Evolutionary conservation across 2,329 filamentous ascomycete species (phyloP).

Genomic region (Neopestalotiopsis sp.): DNA sequence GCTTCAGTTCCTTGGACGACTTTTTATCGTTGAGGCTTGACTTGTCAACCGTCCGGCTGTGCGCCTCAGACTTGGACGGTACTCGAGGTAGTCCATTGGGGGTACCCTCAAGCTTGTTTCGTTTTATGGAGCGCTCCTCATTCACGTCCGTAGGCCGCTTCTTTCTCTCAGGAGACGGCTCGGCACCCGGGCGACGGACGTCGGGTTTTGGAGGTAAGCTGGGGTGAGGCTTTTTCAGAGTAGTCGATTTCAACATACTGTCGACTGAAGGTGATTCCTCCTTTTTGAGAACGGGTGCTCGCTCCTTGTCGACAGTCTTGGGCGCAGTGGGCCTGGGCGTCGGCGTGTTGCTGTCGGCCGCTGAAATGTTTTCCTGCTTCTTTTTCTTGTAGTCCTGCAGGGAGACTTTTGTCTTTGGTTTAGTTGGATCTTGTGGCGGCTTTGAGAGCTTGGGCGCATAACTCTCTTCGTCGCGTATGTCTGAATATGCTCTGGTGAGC

Average conservation of each 20-base stretch:
- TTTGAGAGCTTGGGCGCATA: conserved; percentile 33
- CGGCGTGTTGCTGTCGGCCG: conserved; percentile 21
- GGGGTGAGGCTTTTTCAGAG: conserved; percentile 28
- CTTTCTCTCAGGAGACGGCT: conserved; percentile 49
- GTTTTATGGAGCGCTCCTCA: conserved; percentile 51
- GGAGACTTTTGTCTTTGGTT: conserved; percentile 56
- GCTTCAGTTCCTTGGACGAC: conserved; percentile 30
- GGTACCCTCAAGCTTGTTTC: conserved; percentile 46
- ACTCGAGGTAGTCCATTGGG: conserved; percentile 28
- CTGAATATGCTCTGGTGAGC: conserved; percentile 61
- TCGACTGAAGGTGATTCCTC: conserved; percentile 21
- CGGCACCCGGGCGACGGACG: conserved; percentile 35
- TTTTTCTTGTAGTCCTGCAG: conserved; percentile 66
- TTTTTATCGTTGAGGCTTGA: conserved; percentile 28
- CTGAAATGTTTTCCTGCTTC: conserved; percentile 36
- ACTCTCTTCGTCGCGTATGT: conserved; percentile 58
- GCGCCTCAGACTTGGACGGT: conserved; percentile 26
- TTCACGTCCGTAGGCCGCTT: conserved; percentile 53
- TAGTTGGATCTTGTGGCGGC: conserved; percentile 45
- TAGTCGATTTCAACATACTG: conserved; percentile 32
- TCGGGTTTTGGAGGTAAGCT: conserved; percentile 32
- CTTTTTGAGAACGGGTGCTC: conserved; percentile 30
- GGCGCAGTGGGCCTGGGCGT: conserved; percentile 28
- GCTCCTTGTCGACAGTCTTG: conserved; percentile 24
- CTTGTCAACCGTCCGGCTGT: conserved; percentile 30